A percentile compares a stretch with the other conserved stretches of the same genome.
phyloP scores from a whole-genome alignment of 768 basidiomycete species.

The Amanita inopinata region DNA sequence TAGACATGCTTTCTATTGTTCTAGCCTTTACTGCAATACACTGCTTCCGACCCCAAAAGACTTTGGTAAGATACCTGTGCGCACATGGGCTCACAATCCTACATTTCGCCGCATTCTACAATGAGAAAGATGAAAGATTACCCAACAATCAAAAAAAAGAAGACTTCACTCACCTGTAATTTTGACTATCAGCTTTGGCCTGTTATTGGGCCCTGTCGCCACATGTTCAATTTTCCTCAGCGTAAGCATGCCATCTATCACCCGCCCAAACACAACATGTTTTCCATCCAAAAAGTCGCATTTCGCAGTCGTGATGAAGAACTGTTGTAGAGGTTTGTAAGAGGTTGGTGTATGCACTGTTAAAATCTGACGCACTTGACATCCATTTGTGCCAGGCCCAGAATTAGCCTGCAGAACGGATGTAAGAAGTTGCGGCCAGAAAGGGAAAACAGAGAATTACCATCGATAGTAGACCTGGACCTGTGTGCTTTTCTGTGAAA shows the following conservation, averaged over 20 bases:
- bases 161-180: conserved; percentile 57
- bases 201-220: conserved; percentile 81
- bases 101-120: conserved; percentile 55
- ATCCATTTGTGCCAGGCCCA: conserved; percentile 89
- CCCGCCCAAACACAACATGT: conserved; percentile 87
- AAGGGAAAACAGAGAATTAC: conserved; percentile 26
- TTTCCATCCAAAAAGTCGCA: conserved; percentile 95
- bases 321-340: conserved; percentile 33
- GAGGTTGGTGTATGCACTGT: not conserved
- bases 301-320: conserved; percentile 93
- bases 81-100: conserved; percentile 15
- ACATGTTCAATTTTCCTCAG: conserved; percentile 95
- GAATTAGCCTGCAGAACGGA: conserved; percentile 70
- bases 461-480: conserved; percentile 87
- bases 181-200: conserved; percentile 83
- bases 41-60: no score
- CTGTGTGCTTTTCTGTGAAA: conserved; percentile 82
- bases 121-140: not conserved
- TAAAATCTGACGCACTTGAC: conserved; percentile 43
- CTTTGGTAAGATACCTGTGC: no score
- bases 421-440: conserved; percentile 1
- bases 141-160: not conserved
- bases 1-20: no score
- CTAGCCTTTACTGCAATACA: no score
- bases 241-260: conserved; percentile 91